Evolutionary conservation across 352 stramenopile genomes (phyloP).

Genomic region (Discostella stelligera): DNA sequence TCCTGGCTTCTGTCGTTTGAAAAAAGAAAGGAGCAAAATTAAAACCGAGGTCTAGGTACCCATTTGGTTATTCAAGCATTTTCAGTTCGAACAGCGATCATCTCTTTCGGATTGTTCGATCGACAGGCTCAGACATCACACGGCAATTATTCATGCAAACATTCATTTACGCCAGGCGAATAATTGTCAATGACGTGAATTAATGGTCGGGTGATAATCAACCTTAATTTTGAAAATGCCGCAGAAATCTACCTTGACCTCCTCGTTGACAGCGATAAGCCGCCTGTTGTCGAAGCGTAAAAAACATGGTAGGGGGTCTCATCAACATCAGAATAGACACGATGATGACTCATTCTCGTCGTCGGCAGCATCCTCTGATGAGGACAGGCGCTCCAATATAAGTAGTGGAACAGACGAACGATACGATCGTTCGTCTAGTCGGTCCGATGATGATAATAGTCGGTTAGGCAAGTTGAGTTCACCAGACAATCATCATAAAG

Average conservation of each 20-base stretch:
- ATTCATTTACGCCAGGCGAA: not conserved
- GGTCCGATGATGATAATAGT: conserved; percentile 1
- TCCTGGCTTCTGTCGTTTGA: conserved; percentile 35
- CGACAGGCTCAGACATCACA: not conserved
- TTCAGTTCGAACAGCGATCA: not conserved
- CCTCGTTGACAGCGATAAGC: conserved; percentile 24
- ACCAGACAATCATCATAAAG: conserved; percentile 1
- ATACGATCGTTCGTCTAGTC: not conserved
- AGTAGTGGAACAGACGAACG: not conserved
- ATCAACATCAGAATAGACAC: not conserved
- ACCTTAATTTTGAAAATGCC: not conserved
- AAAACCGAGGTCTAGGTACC: not conserved
- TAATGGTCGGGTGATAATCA: not conserved
- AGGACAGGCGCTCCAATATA: not conserved
- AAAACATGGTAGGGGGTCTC: conserved; percentile 10
- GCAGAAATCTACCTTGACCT: conserved; percentile 1
- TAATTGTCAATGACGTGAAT: not conserved
- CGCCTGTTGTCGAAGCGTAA: conserved; percentile 18
- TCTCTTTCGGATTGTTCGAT: not conserved
- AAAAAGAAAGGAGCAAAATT: conserved; percentile 3
- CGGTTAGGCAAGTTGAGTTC: conserved; percentile 9
- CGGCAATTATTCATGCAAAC: too few relatives aligned
- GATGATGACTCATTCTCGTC: conserved; percentile 22
- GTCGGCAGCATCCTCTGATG: conserved; percentile 14
- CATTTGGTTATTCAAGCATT: not conserved